Percentiles rank a stretch among this genome's conserved stretches.
These are phyloP conservation scores for Avena insularis DNA, from an alignment of 176 grass and related monocot species.

Conservation along the genomic window DNA sequence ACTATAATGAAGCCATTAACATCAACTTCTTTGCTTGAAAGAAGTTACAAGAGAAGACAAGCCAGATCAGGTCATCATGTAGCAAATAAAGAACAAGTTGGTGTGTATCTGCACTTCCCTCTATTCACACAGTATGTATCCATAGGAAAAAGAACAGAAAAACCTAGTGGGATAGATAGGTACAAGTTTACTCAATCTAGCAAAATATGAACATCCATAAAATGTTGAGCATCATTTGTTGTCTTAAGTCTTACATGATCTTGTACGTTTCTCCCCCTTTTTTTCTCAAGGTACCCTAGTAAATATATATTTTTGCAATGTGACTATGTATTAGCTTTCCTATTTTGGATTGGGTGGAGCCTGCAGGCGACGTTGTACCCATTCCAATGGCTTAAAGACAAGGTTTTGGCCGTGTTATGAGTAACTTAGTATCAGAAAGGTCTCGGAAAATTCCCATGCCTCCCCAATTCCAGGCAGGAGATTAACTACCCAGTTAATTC, in stretches of 20 bases:
- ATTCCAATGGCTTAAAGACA: slow-evolving; percentile 1
- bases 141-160: not conserved
- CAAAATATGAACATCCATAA: not conserved
- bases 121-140: slow-evolving; percentile 36
- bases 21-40: slow-evolving; percentile 28
- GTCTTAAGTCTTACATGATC: not conserved
- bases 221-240: not conserved
- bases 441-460: not conserved
- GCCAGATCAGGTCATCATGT: slow-evolving; percentile 29
- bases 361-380: not conserved
- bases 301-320: not conserved
- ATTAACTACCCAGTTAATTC: slow-evolving; percentile 10
- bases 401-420: slow-evolving; percentile 9
- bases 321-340: not conserved
- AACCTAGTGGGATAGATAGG: not conserved
- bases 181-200: slow-evolving; percentile 12
- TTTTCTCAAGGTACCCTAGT: not conserved
- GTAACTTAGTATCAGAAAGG: not conserved
- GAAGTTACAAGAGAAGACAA: slow-evolving; percentile 39
- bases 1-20: slow-evolving; percentile 13
- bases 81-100: slow-evolving; percentile 25
- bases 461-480: slow-evolving; percentile 35
- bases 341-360: not conserved
- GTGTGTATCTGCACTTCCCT: slow-evolving; percentile 11
- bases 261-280: not conserved